These are phyloP conservation scores for Termitomyces sp. DNA, from an alignment of 768 basidiomycete genomes.

Conservation along the genomic window DNA sequence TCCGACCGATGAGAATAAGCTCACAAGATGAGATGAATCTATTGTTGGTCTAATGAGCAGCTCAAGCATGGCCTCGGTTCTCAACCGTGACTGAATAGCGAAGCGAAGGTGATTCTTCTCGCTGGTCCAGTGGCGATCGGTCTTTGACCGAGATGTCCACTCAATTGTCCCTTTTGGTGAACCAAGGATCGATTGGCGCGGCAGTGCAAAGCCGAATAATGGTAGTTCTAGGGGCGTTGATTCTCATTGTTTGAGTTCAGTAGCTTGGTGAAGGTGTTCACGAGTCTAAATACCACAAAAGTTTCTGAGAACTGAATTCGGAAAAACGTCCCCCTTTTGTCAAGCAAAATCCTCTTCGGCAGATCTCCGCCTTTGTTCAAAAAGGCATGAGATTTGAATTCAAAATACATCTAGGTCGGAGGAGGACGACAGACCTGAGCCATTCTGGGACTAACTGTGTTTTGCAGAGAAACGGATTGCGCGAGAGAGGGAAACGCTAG, in stretches of 20 bases:
- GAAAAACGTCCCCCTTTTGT: not conserved
- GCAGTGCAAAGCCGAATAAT: not conserved
- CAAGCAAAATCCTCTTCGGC: not conserved
- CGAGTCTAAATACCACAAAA: not conserved
- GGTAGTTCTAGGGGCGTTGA: not conserved
- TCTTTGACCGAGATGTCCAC: not conserved
- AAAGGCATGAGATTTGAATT: not conserved
- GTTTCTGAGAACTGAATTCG: too few species aligned
- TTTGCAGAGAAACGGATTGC: not conserved
- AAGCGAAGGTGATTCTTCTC: not conserved
- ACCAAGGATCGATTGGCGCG: not conserved
- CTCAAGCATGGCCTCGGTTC: not conserved
- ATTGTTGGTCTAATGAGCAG: not conserved
- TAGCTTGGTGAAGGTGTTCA: not conserved
- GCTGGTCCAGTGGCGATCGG: not conserved
- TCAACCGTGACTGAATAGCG: too few species aligned
- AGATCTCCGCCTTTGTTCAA: not conserved
- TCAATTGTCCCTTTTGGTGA: not conserved
- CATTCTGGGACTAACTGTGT: not conserved
- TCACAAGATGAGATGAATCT: not conserved
- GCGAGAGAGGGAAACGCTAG: not conserved
- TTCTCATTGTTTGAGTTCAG: not conserved
- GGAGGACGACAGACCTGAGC: not conserved
- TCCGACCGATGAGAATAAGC: not conserved
- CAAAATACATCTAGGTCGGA: not conserved